These are phyloP conservation scores for Dorcoceras hygrometricum DNA, from an alignment of 257 asterid genomes.

Conservation along the genomic window DNA sequence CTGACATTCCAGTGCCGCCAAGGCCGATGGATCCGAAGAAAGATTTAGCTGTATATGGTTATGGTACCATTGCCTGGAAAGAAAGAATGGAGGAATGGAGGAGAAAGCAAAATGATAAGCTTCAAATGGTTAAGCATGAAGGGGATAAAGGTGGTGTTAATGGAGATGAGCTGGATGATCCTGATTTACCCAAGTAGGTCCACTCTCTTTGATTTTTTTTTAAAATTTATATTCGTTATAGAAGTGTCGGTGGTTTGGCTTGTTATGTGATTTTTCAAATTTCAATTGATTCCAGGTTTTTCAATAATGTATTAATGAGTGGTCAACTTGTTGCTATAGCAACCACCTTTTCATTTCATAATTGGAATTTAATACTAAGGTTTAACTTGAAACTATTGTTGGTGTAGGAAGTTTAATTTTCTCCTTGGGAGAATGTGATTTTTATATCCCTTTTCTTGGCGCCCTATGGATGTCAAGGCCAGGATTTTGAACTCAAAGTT, in stretches of 20 bases:
- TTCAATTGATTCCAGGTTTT: not conserved
- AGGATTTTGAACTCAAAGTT: not conserved
- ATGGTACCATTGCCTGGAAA: conserved; percentile 94
- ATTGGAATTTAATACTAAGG: not conserved
- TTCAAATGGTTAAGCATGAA: conserved; percentile 52
- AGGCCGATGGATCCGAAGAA: conserved; percentile 64
- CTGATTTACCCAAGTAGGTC: conserved; percentile 36
- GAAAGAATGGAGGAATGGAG: conserved; percentile 93
- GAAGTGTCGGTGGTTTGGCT: conserved; percentile 29
- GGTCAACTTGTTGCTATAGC: conserved; percentile 21
- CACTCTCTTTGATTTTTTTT: not conserved
- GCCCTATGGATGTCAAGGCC: not conserved
- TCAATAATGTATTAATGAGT: not conserved
- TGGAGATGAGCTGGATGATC: conserved; percentile 47
- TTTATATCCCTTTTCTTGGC: not conserved
- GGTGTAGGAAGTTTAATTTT: no score
- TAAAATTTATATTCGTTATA: not conserved
- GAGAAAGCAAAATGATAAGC: conserved; percentile 51
- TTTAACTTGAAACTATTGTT: not conserved
- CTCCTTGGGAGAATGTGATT: not conserved
- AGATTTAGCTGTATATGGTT: conserved; percentile 78
- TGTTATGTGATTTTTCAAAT: conserved; percentile 6
- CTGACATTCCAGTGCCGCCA: conserved; percentile 40
- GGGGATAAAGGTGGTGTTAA: conserved; percentile 57
- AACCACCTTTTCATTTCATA: not conserved